These are phyloP conservation scores for Russula foetens DNA, from an alignment of 768 basidiomycete genomes.

Conservation along the genomic window DNA sequence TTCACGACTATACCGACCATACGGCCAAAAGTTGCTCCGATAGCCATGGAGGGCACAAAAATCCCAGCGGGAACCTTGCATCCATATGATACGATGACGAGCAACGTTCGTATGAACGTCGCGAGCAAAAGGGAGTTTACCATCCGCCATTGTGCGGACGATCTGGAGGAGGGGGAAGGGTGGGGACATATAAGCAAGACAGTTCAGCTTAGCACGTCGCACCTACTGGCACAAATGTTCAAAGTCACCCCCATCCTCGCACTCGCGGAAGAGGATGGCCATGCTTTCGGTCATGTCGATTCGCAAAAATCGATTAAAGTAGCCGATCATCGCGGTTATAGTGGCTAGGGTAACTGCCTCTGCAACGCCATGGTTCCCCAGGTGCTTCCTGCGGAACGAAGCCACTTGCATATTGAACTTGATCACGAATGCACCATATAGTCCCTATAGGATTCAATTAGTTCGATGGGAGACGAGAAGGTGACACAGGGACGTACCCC, in stretches of 20 bases:
- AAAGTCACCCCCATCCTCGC: conserved; percentile 87
- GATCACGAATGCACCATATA: conserved; percentile 95
- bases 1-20: conserved; percentile 98
- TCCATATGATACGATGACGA: conserved; percentile 91
- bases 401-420: conserved; percentile 96
- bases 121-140: conserved; percentile 89
- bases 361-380: conserved; percentile 73
- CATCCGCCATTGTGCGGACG: conserved; percentile 89
- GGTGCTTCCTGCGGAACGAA: conserved; percentile 87
- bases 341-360: conserved; percentile 86
- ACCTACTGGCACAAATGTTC: conserved; percentile 93
- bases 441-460: conserved; percentile 46
- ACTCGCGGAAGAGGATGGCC: conserved; percentile 91
- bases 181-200: neutral
- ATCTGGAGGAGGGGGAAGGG: conserved; percentile 36
- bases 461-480: neutral
- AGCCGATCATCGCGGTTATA: conserved; percentile 86
- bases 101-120: conserved; percentile 75
- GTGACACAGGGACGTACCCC: conserved; percentile 44
- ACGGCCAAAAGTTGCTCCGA: conserved; percentile 93
- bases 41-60: conserved; percentile 98
- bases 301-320: conserved; percentile 88
- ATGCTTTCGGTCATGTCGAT: conserved; percentile 98
- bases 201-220: neutral
- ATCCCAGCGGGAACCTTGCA: conserved; percentile 97